A percentile compares a stretch with the other conserved stretches of the same genome.
Evolutionary conservation across 2,329 filamentous ascomycete species (phyloP).

Genomic region (Raffaelea ambrosiae): DNA sequence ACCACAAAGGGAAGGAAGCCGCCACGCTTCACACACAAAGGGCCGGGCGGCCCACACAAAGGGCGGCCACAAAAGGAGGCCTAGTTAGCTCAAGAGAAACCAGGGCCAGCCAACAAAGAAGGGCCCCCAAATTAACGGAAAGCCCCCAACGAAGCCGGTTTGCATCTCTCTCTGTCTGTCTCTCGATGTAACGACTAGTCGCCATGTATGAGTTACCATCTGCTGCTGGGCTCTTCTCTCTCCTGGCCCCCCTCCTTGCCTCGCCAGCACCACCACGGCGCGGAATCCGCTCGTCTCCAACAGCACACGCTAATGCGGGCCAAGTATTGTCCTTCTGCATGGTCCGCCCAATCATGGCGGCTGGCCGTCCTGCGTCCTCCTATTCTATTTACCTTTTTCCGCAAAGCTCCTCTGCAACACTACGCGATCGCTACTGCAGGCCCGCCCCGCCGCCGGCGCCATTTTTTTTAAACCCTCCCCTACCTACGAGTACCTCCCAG

Average conservation of each 20-base stretch:
- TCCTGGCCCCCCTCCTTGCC: neutral
- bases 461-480: neutral
- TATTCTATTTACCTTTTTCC: constrained; percentile 2
- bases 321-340: neutral
- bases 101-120: too few relatives aligned
- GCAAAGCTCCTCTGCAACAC: neutral
- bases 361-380: neutral
- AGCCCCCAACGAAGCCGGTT: too few relatives aligned
- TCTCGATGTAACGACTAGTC: too few relatives aligned
- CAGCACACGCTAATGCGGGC: neutral
- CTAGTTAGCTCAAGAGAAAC: too few relatives aligned
- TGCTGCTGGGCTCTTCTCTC: neutral
- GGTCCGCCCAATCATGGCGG: neutral
- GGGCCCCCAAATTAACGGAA: too few relatives aligned
- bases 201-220: too few relatives aligned
- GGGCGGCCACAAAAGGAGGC: too few relatives aligned
- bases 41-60: too few relatives aligned
- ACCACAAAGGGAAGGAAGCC: too few relatives aligned
- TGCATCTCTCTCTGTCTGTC: too few relatives aligned
- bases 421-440: constrained; percentile 10
- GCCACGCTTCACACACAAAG: too few relatives aligned
- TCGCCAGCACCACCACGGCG: neutral
- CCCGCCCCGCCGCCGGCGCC: constrained; percentile 7
- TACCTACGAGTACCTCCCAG: neutral
- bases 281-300: neutral